Evolutionary conservation across 1,139 yeast species (phyloP).

Genomic region (Hansenula anomala): DNA sequence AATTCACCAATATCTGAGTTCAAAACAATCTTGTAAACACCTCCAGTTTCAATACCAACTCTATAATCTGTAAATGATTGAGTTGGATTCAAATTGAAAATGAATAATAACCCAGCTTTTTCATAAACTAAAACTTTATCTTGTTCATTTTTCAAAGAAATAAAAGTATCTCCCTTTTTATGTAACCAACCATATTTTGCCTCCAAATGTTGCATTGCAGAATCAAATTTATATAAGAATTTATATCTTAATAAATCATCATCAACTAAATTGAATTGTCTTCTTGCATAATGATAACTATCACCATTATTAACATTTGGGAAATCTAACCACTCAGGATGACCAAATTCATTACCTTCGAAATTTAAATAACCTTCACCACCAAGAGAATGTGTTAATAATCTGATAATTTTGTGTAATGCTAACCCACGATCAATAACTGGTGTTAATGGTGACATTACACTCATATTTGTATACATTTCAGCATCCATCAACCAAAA

Average conservation of each 20-base stretch:
- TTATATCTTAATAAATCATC: constrained; percentile 79
- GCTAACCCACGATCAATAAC: constrained; percentile 85
- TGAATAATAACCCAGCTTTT: constrained; percentile 76
- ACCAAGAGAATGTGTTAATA: constrained; percentile 82
- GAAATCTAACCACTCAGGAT: constrained; percentile 98
- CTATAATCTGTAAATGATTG: constrained; percentile 82
- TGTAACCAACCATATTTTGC: constrained; percentile 65
- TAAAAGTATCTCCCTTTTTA: constrained; percentile 72
- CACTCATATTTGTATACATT: constrained; percentile 95
- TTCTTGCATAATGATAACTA: constrained; percentile 88
- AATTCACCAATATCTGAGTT: constrained; percentile 66
- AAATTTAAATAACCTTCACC: constrained; percentile 96
- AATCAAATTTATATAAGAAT: constrained; percentile 72
- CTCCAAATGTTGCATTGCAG: constrained; percentile 78
- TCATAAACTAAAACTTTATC: constrained; percentile 90
- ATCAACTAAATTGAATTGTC: constrained; percentile 84
- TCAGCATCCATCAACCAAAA: constrained; percentile 99
- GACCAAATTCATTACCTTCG: constrained; percentile 98
- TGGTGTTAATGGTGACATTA: constrained; percentile 64
- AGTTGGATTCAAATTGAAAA: constrained; percentile 87
- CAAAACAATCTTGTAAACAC: constrained; percentile 68
- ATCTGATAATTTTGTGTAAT: constrained; percentile 84
- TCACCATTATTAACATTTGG: constrained; percentile 87
- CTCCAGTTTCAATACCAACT: constrained; percentile 79
- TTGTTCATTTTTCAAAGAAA: constrained; percentile 80